These are phyloP conservation scores for Colletotrichum sp. DNA, from an alignment of 2,329 filamentous ascomycete genomes.

Conservation along the genomic window DNA sequence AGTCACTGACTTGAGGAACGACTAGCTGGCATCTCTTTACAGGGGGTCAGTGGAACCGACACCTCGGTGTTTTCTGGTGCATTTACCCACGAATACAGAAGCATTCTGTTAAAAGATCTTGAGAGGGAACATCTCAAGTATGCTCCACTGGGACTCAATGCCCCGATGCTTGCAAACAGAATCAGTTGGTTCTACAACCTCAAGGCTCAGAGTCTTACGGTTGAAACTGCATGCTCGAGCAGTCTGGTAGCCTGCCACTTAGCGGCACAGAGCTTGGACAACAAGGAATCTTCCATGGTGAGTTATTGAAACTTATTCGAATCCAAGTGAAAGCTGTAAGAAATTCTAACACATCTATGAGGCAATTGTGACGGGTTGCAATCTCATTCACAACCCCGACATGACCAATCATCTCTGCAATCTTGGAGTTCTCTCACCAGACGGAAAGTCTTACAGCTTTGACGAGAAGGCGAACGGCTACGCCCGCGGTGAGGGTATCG, in stretches of 20 bases:
- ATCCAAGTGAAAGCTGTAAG: neutral
- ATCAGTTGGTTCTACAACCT: slow-evolving; percentile 41
- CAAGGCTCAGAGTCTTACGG: slow-evolving; percentile 37
- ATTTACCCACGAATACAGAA: slow-evolving; percentile 31
- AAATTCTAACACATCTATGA: neutral
- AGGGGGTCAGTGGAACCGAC: slow-evolving; percentile 23
- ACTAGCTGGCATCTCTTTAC: slow-evolving; percentile 14
- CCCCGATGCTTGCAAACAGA: slow-evolving; percentile 35
- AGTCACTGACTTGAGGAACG: neutral
- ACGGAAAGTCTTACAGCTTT: slow-evolving; percentile 33
- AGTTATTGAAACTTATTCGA: fast-evolving
- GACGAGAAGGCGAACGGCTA: slow-evolving; percentile 52
- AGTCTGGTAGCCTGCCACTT: slow-evolving; percentile 38
- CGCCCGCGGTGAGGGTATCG: slow-evolving; percentile 52
- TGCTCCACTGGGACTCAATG: slow-evolving; percentile 32
- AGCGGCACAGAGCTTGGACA: slow-evolving; percentile 34
- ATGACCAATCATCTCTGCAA: slow-evolving; percentile 25
- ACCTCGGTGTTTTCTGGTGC: slow-evolving; percentile 35
- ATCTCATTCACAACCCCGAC: slow-evolving; percentile 27
- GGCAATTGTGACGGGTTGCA: slow-evolving; percentile 27
- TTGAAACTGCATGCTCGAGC: slow-evolving; percentile 46
- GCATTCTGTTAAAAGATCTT: slow-evolving; percentile 29
- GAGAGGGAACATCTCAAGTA: slow-evolving; percentile 30
- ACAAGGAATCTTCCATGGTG: slow-evolving; percentile 29
- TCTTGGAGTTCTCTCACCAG: slow-evolving; percentile 30